Evolutionary conservation across 75 land plant species (phyloP).

Genomic region (Pseudotsuga menziesii): DNA sequence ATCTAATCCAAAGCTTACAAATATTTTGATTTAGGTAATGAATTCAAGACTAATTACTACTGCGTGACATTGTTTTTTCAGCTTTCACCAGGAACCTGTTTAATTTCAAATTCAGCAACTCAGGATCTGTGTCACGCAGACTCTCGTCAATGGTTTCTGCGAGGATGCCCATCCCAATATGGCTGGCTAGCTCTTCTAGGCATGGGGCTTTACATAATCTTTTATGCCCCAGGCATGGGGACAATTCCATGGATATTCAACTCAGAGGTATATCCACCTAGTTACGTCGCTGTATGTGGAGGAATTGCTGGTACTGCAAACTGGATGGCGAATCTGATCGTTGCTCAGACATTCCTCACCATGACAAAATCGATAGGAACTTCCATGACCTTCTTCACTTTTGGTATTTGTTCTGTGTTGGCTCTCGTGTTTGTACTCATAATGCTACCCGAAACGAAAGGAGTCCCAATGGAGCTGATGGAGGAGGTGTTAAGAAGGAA

Average conservation of each 20-base stretch:
- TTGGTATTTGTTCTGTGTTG: slow-evolving; percentile 33
- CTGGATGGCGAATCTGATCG: slow-evolving; percentile 78
- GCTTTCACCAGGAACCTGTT: slow-evolving; percentile 71
- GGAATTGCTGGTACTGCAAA: slow-evolving; percentile 83
- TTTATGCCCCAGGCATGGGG: slow-evolving; percentile 77
- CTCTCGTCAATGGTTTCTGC: slow-evolving; percentile 44
- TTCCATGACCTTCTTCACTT: slow-evolving; percentile 67
- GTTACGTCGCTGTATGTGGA: slow-evolving; percentile 72
- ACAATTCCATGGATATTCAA: slow-evolving; percentile 90
- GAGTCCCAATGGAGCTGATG: slow-evolving; percentile 70
- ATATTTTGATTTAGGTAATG: neutral
- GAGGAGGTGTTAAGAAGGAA: slow-evolving; percentile 18
- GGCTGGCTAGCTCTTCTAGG: slow-evolving; percentile 71
- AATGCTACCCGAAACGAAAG: slow-evolving; percentile 85
- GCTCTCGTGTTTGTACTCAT: slow-evolving; percentile 50
- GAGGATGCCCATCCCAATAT: slow-evolving; percentile 73
- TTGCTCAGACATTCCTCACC: slow-evolving; percentile 70
- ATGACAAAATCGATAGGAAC: slow-evolving; percentile 66
- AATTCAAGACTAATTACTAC: neutral
- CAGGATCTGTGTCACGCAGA: slow-evolving; percentile 27
- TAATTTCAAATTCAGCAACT: slow-evolving; percentile 15
- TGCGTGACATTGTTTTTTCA: slow-evolving; percentile 17
- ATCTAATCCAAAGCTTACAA: neutral
- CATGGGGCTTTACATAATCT: slow-evolving; percentile 56
- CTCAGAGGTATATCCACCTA: slow-evolving; percentile 85